Base-by-base conservation (phyloP, 345 rosid species). In the Eucalyptus cloeziana region DNA sequence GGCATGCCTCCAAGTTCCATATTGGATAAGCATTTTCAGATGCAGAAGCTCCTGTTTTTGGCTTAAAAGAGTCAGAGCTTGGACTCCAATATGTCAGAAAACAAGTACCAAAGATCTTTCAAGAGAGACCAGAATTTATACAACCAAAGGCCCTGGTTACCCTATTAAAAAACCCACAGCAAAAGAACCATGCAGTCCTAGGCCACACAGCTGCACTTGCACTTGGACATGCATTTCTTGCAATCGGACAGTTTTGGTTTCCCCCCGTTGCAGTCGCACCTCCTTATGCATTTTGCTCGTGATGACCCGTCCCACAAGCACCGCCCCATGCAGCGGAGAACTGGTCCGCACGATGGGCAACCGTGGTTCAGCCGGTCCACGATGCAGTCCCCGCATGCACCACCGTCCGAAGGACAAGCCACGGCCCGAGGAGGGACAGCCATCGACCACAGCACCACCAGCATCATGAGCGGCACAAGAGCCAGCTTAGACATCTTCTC, bases 271-370 rank as follows among this genome's bases (percentile, higher is more conserved):
- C 99, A 94, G 62, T 96, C 92, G 10, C 99, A 96, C 86, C 91
- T 92, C 31, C 86, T 62, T 19, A 87, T 89, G 89, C 99, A 96
- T 21, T 86, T 90, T 1, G 92, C 60, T 89, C 81, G 93, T 11
- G 94, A 49, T 14, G 86, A 90, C 69, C 97, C 97, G 3, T 96
- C 91, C 99, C 98, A 96, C 91, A 96, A 93, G 90, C 99, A 97
- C 91, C 91, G 91, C 2, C 96, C 96, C 98, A 95, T 95, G 95
- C 99, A 96, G 30, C 90, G 93, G 6, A 97, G 91, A 31, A 92
- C 91, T 43, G 97, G 94, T 52, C 90, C 91, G 49, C 98, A 96
- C 11, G 93, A 88, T 1, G 97, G 97, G 89, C 98, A 95, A 37
- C 64, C 44, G 88, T 91, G 92, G 87, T 91, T 92, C 94, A 95